Conservation (phyloP, 2,329 filamentous ascomycete species). For the Graphilbum sp. region DNA sequence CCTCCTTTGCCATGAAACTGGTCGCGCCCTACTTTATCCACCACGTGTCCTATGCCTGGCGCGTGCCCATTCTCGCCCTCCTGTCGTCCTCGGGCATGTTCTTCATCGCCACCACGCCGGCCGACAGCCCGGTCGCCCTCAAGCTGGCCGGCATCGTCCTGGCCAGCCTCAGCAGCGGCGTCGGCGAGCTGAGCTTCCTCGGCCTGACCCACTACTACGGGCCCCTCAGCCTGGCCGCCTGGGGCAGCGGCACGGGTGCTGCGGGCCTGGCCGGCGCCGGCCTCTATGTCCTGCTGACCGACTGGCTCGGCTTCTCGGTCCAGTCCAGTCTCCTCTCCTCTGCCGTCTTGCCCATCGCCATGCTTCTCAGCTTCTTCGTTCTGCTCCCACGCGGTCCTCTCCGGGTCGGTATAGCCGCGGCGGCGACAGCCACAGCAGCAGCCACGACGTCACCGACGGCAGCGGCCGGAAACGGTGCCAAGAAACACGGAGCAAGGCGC, state of each 20-base stretch:
- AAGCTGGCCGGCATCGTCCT: slow-evolving; percentile 75
- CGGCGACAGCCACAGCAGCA: slow-evolving; percentile 10
- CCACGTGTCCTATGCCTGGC: slow-evolving; percentile 59
- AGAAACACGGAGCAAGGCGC: too few relatives aligned
- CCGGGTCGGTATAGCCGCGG: too few relatives aligned
- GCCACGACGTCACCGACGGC: slow-evolving; percentile 17
- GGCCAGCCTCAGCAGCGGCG: slow-evolving; percentile 72
- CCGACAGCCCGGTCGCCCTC: slow-evolving; percentile 44
- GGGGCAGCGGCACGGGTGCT: slow-evolving; percentile 84
- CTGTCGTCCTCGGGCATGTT: slow-evolving; percentile 79
- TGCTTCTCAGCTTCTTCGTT: slow-evolving; percentile 75
- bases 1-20: slow-evolving; percentile 77
- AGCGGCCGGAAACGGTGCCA: too few relatives aligned
- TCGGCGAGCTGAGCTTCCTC: slow-evolving; percentile 79
- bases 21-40: slow-evolving; percentile 91
- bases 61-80: slow-evolving; percentile 57
- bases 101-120: slow-evolving; percentile 65
- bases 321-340: slow-evolving; percentile 59
- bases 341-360: slow-evolving; percentile 62
- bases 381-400: slow-evolving; percentile 57
- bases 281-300: slow-evolving; percentile 74
- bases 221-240: slow-evolving; percentile 68
- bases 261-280: slow-evolving; percentile 78
- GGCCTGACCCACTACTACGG: slow-evolving; percentile 90
- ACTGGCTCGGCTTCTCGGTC: slow-evolving; percentile 60